These are phyloP conservation scores for Entophlyctis luteolus DNA, from an alignment of 192 early-diverging fungal genomes.

Conservation along the genomic window DNA sequence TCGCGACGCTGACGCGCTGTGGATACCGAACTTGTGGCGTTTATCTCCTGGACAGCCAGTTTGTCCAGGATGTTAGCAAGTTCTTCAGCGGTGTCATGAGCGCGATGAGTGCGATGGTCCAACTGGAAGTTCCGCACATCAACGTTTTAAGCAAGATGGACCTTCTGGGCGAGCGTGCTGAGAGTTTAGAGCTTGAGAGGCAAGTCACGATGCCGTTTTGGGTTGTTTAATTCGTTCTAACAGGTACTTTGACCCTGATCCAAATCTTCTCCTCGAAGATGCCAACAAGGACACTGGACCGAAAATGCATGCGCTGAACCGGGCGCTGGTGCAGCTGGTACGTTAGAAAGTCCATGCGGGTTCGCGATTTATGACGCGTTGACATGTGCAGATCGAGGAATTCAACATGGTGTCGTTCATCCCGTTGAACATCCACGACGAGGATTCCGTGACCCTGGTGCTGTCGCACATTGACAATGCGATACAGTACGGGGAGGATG, in stretches of 20 bases:
- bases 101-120: conserved; percentile 93
- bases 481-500: conserved; percentile 95
- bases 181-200: conserved; percentile 39
- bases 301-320: conserved; percentile 81
- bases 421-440: conserved; percentile 89
- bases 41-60: conserved; percentile 89
- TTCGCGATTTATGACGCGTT: background rate
- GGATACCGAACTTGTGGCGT: conserved; percentile 88
- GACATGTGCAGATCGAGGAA: conserved; percentile 71
- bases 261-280: conserved; percentile 78
- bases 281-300: conserved; percentile 67
- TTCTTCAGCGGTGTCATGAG: conserved; percentile 95
- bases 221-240: conserved; percentile 18
- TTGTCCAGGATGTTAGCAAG: conserved; percentile 91
- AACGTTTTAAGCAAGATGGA: conserved; percentile 99
- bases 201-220: conserved; percentile 1
- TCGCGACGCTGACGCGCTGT: conserved; percentile 61
- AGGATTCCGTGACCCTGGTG: conserved; percentile 84
- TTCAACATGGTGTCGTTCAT: conserved; percentile 96
- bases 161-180: conserved; percentile 56
- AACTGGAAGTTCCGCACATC: conserved; percentile 96
- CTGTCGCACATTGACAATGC: conserved; percentile 90
- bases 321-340: conserved; percentile 81
- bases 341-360: background rate
- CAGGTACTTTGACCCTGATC: conserved; percentile 89